Evolutionary conservation across 1,284 basidiomycete genomes (phyloP), one percentile per base, ranked within the genome.

Genomic region (Tilletia walkeri): DNA sequence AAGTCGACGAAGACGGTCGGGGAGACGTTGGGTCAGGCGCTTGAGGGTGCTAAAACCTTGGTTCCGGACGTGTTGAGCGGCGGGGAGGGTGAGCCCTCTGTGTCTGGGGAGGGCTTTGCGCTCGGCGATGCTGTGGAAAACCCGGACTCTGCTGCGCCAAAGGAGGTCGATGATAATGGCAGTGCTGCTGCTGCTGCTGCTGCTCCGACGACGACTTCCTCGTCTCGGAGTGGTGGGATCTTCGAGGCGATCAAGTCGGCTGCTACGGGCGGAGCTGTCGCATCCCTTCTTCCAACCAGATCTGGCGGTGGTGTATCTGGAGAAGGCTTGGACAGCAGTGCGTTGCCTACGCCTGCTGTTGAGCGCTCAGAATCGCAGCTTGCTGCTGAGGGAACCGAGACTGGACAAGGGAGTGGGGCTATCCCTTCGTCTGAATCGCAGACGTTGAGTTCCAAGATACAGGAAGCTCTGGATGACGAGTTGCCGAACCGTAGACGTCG

Each of bases 241-340:
- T 24, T 53, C 50, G 16, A 53, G 12, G 16, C 50, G 50, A 53
- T 53, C 20, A 24, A 53, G 50, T 53, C n/a, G n/a, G n/a, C 50
- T 18, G 50, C 50, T 9, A 24, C 50, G 50, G 50, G 24, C 24
- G 24, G 20, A 7, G n/a, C 6, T n/a, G n/a, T n/a, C 50, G 50
- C n/a, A 2, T 53, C 20, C 16, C 50, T 24, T 9, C 18, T 24
- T 6, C 16, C 50, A 3, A 36, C 2, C 34, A 16, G 34, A 38
- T 2, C 14, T 16, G n/a, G 56, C 2, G 18, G 34, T 16, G 24
- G 56, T 30, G 56, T 61, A 1, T 61, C 56, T 16, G 56, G 56
- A 24, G 56, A 61, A 36, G 56, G 56, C 30, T 36, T 61, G 56
- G 56, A 30, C 36, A 34, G 18, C 18, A 61, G 56, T 30, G 56